Base-by-base conservation (phyloP, 202 grass and related monocot genomes). In the Saccharum hybrid region DNA sequence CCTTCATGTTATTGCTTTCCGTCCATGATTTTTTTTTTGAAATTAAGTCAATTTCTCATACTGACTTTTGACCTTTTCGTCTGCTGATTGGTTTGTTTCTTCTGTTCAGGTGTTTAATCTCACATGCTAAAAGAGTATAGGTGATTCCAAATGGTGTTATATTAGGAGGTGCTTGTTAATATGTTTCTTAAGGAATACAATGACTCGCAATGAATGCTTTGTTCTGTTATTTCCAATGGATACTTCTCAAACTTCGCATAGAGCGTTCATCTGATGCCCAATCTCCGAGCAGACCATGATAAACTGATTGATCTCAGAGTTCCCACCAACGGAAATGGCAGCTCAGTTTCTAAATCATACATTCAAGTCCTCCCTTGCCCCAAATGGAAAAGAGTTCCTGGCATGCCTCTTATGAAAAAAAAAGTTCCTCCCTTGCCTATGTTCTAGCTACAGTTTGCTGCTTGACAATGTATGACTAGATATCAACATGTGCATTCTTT, bases 41-140 rank as follows among this genome's bases (percentile, higher is more conserved):
- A 52, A 42, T 40, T 49, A 34, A 51, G 19, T 14, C 65, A 72
- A 11, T 82, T 26, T 8, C 7, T 60, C 8, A 23, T 22, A 59
- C 4, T 41, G 39, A 41, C 12, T 42, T 78, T 42, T 75, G 71
- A 83, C 64, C 56, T 59, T 40, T 64, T 39, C 51, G 8, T 22
- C 0, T 72, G 28, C 84, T 90, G 74, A 87, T 66, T 70, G n/a
- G 19, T 80, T 80, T 78, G 22, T 2, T 79, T 21, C 15, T 85
- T 57, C 39, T 22, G 43, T 88, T 40, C 89, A 91, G 90, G 90
- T 80, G 90, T 91, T 88, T 91, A 79, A 88, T 57, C 59, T 68
- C 63, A 72, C 13, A 85, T 28, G 39, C 68, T 79, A 75, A 82
- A 79, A 49, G 78, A 79, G 62, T 86, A 75, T 86, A 91, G 74